These are phyloP conservation scores for Nannizziopsis barbatae DNA, from an alignment of 2,329 filamentous ascomycete genomes.

Conservation along the genomic window DNA sequence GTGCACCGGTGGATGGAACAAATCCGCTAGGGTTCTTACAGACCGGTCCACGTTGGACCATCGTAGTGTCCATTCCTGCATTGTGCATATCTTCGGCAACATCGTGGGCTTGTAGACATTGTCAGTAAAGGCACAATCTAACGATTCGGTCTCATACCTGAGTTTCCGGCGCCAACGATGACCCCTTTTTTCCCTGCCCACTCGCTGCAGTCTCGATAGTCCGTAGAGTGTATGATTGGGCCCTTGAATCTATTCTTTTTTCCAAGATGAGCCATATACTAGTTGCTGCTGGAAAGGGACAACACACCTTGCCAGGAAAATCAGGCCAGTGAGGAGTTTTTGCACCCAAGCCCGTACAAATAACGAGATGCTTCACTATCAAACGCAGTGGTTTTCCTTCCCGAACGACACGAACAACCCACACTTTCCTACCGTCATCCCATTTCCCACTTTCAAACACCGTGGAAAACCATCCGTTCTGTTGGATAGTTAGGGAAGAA, in stretches of 20 bases:
- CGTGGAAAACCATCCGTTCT: constrained; percentile 32
- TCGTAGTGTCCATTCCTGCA: constrained; percentile 34
- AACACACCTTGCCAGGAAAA: constrained; percentile 14
- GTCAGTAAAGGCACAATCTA: not conserved
- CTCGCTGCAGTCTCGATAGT: constrained; percentile 24
- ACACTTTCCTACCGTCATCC: constrained; percentile 28
- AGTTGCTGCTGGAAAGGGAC: not conserved
- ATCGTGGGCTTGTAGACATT: constrained; percentile 28
- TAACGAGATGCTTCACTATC: constrained; percentile 22
- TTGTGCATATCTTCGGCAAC: constrained; percentile 40
- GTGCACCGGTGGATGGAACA: not conserved
- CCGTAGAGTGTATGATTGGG: constrained; percentile 26
- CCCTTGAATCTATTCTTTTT: constrained; percentile 29
- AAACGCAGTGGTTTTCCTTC: constrained; percentile 18
- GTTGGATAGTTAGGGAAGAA: constrained; percentile 6
- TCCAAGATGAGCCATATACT: not conserved
- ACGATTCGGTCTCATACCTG: constrained; percentile 20
- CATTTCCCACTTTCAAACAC: constrained; percentile 29
- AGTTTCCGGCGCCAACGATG: constrained; percentile 41
- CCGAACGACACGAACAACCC: constrained; percentile 29
- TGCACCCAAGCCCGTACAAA: constrained; percentile 25
- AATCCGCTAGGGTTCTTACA: constrained; percentile 18
- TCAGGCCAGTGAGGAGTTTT: constrained; percentile 22
- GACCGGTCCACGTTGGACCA: constrained; percentile 38
- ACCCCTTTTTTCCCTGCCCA: constrained; percentile 36